Evolutionary conservation across 257 asterid species (phyloP), one percentile per base, ranked within the genome.

Genomic region (Ilex asprella): DNA sequence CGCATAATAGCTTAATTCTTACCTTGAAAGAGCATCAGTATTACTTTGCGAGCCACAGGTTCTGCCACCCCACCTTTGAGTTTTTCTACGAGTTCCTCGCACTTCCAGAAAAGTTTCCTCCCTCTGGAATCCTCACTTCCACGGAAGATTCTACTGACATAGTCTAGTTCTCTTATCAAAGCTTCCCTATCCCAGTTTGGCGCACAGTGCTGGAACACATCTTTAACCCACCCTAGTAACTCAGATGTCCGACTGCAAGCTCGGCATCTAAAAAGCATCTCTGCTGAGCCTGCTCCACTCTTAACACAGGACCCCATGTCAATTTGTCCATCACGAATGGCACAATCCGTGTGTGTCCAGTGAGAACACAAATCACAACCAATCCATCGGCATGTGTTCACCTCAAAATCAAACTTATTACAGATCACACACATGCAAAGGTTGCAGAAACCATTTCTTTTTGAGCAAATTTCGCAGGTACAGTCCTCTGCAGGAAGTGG

Each of bases 321-420:
- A 66, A 92, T 84, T 74, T 63, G 95, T 50, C 87, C 87, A 78
- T 83, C 86, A 47, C 84, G 84, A 71, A 92, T 89, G 61, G 98
- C 95, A 78, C 98, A 92, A 68, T 92, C 98, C 0, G 95, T 92
- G 75, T 92, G 98, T 58, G 98, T 92, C 98, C 98, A 92, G 69
- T 92, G 98, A 63, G 97, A 92, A 70, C 98, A 92, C 31, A 67
- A 66, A 79, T 92, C 98, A 61, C 98, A 92, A 43, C 97, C 98
- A 16, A 92, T 74, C 98, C 98, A 92, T 56, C 97, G 78, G 59
- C 98, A 92, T 10, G 97, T 92, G 78, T 92, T 89, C 44, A 89
- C 95, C 82, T 92, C 98, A 69, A 86, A 92, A 69, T 92, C 97
- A 79, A 92, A 92, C 67, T 83, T 92, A 77, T 77, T 84, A 83